A percentile compares a stretch with the other conserved stretches of the same genome.
phyloP scores from a whole-genome alignment of 805 yeast species.

The Hemisphaericaspora nanyangensis region DNA sequence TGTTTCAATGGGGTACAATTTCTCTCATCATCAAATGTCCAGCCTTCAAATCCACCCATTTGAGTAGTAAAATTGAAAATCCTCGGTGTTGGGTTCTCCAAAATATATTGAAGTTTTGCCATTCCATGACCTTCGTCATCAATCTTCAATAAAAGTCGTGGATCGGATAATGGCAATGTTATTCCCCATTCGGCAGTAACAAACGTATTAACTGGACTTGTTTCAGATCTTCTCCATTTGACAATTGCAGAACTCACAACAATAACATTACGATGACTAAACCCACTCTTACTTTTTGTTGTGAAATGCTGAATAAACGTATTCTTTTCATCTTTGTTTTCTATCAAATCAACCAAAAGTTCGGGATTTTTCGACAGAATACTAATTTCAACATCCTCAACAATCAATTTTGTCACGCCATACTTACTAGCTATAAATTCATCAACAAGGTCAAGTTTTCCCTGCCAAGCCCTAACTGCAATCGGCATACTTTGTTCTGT shows the following conservation, averaged over 20 bases:
- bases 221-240: conserved; percentile 30
- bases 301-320: conserved; percentile 14
- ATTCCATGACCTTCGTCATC: conserved; percentile 13
- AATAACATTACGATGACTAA: conserved; percentile 35
- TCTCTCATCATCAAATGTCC: conserved; percentile 21
- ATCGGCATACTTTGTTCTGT: conserved; percentile 24
- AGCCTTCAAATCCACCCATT: conserved; percentile 28
- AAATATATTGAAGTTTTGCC: conserved; percentile 42
- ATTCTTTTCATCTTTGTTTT: background rate
- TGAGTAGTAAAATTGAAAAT: conserved; percentile 59
- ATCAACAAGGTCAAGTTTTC: conserved; percentile 11
- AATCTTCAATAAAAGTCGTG: conserved; percentile 54
- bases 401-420: conserved; percentile 9
- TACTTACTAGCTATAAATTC: conserved; percentile 10
- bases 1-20: conserved; percentile 30
- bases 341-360: conserved; percentile 16
- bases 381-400: conserved; percentile 14
- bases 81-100: conserved; percentile 75
- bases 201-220: conserved; percentile 21
- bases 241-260: conserved; percentile 21
- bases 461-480: conserved; percentile 29
- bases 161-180: conserved; percentile 62
- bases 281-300: conserved; percentile 37
- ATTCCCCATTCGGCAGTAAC: conserved; percentile 45
- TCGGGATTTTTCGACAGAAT: conserved; percentile 26